Evolutionary conservation across 1,284 basidiomycete genomes (phyloP).

Genomic region (Boletus hoseneyae): DNA sequence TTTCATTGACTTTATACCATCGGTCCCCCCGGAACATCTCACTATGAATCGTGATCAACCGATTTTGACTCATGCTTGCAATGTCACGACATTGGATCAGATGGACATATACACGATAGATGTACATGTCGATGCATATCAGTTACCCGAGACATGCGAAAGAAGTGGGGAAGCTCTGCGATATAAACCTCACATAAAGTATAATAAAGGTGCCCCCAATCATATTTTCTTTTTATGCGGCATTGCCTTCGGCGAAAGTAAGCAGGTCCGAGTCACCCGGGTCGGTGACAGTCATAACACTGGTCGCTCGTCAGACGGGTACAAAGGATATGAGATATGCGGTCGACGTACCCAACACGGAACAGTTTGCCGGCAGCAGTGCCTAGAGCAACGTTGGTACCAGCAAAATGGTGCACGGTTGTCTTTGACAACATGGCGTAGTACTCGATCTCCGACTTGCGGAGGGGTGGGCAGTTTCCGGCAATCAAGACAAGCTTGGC

Average conservation of each 20-base stretch:
- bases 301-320: conserved; percentile 31
- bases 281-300: conserved; percentile 97
- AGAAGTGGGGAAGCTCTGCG: not conserved
- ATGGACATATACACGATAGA: not conserved
- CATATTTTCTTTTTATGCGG: conserved; percentile 35
- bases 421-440: conserved; percentile 99
- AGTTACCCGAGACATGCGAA: not conserved
- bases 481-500: conserved; percentile 99
- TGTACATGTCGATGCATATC: conserved; percentile 7
- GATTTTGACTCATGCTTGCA: not conserved
- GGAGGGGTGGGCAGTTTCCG: conserved; percentile 97
- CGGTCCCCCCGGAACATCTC: too few relatives aligned
- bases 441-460: conserved; percentile 99
- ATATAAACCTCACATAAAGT: conserved; percentile 4
- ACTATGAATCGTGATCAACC: too few relatives aligned
- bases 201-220: conserved; percentile 2
- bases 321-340: not conserved
- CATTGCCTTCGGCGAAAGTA: conserved; percentile 66
- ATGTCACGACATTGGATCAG: not conserved
- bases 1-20: not conserved
- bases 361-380: conserved; percentile 99
- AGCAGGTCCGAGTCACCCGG: conserved; percentile 97
- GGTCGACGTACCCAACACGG: conserved; percentile 84
- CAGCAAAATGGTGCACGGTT: conserved; percentile 93
- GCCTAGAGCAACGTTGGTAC: conserved; percentile 96